Conservation (phyloP, 768 basidiomycete genomes). For the Amanita thiersii region DNA sequence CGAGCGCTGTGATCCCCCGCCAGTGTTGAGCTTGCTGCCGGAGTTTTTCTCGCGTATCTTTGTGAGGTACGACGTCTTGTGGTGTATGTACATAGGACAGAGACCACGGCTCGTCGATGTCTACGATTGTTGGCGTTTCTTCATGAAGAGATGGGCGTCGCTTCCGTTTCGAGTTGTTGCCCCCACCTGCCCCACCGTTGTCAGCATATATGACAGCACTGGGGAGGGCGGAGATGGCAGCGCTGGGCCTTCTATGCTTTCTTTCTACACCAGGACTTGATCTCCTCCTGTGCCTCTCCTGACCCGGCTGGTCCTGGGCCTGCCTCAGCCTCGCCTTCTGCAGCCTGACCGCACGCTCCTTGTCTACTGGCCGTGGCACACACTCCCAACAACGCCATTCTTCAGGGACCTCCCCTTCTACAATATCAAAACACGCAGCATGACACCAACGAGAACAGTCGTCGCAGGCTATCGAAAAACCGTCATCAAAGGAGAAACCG, state of each 20-base stretch:
- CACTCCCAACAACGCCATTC: constrained; percentile 75
- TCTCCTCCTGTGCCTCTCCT: constrained; percentile 18
- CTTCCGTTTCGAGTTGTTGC: constrained; percentile 18
- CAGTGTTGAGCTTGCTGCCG: constrained; percentile 54
- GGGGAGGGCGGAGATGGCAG: constrained; percentile 13
- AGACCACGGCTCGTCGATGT: constrained; percentile 41
- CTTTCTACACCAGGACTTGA: constrained; percentile 24
- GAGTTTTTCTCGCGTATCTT: constrained; percentile 39
- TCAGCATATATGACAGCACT: background rate
- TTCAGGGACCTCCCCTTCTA: constrained; percentile 54
- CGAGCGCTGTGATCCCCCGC: constrained; percentile 57
- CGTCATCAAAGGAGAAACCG: constrained; percentile 66
- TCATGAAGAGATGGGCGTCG: constrained; percentile 15
- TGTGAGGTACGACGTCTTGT: constrained; percentile 34
- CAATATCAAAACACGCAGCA: constrained; percentile 66
- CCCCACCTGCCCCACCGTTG: constrained; percentile 23
- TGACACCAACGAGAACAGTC: constrained; percentile 79
- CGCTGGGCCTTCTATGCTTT: constrained; percentile 28
- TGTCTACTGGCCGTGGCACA: constrained; percentile 39
- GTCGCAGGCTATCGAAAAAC: constrained; percentile 83
- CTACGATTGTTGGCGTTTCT: constrained; percentile 18
- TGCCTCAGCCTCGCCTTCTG: constrained; percentile 32
- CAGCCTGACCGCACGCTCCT: constrained; percentile 36
- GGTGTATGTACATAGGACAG: constrained; percentile 37
- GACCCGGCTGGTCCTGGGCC: constrained; percentile 16